Base-by-base conservation (phyloP, 1,284 basidiomycete species). In the Rhizoctonia solani region DNA sequence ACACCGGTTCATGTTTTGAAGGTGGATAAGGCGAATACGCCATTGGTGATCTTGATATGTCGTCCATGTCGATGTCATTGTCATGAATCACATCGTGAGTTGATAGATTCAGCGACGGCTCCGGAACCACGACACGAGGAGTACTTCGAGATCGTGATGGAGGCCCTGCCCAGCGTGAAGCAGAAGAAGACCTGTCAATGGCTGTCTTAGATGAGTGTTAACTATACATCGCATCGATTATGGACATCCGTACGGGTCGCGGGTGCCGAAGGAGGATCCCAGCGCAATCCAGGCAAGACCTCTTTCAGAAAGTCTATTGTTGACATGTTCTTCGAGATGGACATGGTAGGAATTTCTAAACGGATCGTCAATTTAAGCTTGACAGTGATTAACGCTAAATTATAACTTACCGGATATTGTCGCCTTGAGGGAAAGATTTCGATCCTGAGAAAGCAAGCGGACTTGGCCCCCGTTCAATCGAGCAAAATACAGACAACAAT, bases 11-110 rank as follows among this genome's bases (percentile, higher is more conserved):
- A 2, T 4, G 32, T 11, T 53, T 52, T 25, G 59, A n/a, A 19
- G 34, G 11, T 23, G 47, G 13, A 19, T 30, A n/a, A 29, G 21
- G 59, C 3, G 37, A 39, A 44, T 52, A 42, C 23, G 46, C 19
- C 13, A 27, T 34, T 11, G 32, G 32, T 34, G 32, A 34, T 11
- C 32, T 25, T 30, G 58, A 61, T 39, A 63, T 63, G 29, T 63
- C 59, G 14, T 53, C 59, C 59, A 63, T 52, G 27, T 63, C 59
- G 42, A 63, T 63, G 29, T 63, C 59, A 25, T 53, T 37, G n/a
- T 63, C 59, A 30, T 27, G 23, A 25, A 44, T n/a, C 14, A 42
- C n/a, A 41, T 53, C 37, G 19, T 39, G 39, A 23, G 32, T 16
- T 39, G 59, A 6, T 6, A 52, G 23, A 30, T 44, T 34, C 8